Evolutionary conservation across 345 rosid species (phyloP), one percentile per base, ranked within the genome.

Genomic region (Pistacia atlantica): DNA sequence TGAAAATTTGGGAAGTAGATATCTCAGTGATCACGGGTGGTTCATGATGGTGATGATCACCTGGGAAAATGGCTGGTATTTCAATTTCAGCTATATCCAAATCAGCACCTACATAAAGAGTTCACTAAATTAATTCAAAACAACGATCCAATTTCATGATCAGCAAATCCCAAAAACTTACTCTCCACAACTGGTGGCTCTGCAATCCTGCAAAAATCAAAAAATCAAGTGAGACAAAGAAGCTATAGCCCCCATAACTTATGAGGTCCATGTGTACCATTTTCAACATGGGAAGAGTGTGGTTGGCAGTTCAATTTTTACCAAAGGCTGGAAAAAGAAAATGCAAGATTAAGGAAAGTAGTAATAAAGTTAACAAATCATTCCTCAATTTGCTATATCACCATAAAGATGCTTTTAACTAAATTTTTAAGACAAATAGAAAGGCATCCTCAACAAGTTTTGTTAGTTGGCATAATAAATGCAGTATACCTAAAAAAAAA

Each of bases 131-230:
- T 28, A 68, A 42, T 42, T 58, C 54, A 28, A 17, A 28, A 17
- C 45, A 16, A 17, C 22, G 63, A 65, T 22, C 5, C 22, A 38
- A 65, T 56, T 28, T 67, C 12, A 17, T 75, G 11, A 56, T 42
- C 35, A 65, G 33, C 38, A 35, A 31, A 57, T 58, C 14, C 10
- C 35, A 72, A 72, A 8, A 46, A 73, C 67, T 48, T 73, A 73
- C 76, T 1, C 8, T 22, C 75, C 8, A 13, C 4, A 20, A 6
- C 8, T 12, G 74, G 74, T n/a, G 38, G 13, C 64, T 0, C 52
- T 1, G n/a, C 4, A 11, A 20, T 17, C 74, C 74, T 71, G 20
- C 35, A 59, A 69, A 54, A 58, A 22, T 38, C 1, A 4, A 5
- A 6, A 5, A 0, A 14, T 0, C 2, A 4, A 42, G 11, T 72